phyloP scores from a whole-genome alignment of 768 basidiomycete species.

The Mycena crocata region DNA sequence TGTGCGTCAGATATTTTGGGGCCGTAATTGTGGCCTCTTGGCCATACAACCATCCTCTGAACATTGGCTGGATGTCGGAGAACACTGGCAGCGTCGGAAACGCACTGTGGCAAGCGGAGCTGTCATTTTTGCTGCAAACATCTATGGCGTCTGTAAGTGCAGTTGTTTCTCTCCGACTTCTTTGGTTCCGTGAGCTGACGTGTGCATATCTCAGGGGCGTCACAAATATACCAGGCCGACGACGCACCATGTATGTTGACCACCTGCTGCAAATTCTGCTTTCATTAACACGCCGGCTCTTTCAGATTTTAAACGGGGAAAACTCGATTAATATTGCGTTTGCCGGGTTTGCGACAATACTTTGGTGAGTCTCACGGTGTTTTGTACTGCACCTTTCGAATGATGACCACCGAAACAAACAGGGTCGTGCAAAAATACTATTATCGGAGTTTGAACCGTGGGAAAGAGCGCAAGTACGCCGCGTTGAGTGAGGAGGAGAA shows the following conservation, averaged over 20 bases:
- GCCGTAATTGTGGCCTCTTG: conserved; percentile 50
- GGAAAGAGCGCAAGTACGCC: conserved; percentile 36
- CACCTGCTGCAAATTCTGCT: not conserved
- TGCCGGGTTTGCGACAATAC: conserved; percentile 43
- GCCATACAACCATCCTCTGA: conserved; percentile 53
- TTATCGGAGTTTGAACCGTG: not conserved
- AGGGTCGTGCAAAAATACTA: conserved; percentile 41
- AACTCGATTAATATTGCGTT: conserved; percentile 52
- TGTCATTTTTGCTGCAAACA: conserved; percentile 49
- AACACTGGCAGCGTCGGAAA: conserved; percentile 44
- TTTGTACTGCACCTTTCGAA: no score
- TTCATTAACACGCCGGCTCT: not conserved
- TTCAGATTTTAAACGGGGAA: conserved; percentile 48
- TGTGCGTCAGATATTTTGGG: conserved; percentile 42
- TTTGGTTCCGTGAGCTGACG: not conserved
- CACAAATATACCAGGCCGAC: conserved; percentile 50
- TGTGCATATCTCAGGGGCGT: conserved; percentile 24
- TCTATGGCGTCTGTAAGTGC: conserved; percentile 41
- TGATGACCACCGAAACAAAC: not conserved
- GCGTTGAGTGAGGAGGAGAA: conserved; percentile 41
- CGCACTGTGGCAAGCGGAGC: conserved; percentile 49
- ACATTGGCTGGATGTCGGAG: conserved; percentile 55
- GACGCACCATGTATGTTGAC: conserved; percentile 47
- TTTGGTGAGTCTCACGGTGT: conserved; percentile 41
- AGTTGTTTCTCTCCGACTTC: no score